These are phyloP conservation scores for Blyttiomyces sp. DNA, from an alignment of 371 early-diverging fungal species.

Conservation along the genomic window DNA sequence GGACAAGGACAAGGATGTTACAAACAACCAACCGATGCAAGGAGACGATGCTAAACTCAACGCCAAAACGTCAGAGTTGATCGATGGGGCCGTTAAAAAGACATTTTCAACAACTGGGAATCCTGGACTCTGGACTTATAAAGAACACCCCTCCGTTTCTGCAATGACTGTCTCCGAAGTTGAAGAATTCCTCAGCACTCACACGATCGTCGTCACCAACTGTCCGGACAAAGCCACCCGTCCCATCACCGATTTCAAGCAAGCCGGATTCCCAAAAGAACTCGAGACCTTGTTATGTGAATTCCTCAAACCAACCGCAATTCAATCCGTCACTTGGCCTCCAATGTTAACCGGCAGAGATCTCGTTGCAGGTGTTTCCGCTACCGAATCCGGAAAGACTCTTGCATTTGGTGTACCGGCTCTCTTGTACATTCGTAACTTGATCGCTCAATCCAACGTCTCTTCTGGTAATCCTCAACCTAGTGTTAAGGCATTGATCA, in stretches of 20 bases:
- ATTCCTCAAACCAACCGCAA: conserved; percentile 95
- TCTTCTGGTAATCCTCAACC: conserved; percentile 19
- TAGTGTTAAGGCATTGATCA: conserved; percentile 70
- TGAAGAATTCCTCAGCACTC: too few species aligned
- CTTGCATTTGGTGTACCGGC: conserved; percentile 90
- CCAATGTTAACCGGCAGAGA: conserved; percentile 55
- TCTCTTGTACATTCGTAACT: conserved; percentile 46
- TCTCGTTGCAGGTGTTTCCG: conserved; percentile 67
- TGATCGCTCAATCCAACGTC: conserved; percentile 2
- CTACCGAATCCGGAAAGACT: conserved; percentile 82
- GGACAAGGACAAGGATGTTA: too few species aligned
- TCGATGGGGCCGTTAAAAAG: too few species aligned
- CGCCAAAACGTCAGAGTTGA: too few species aligned
- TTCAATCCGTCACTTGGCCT: conserved; percentile 71
- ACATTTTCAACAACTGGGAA: too few species aligned
- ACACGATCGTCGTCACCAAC: too few species aligned
- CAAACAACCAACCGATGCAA: too few species aligned
- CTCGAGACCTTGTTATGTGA: conserved; percentile 46
- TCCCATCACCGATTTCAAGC: conserved; percentile 63
- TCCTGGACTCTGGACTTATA: too few species aligned
- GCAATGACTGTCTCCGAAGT: too few species aligned
- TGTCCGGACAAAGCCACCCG: too few species aligned
- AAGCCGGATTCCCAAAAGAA: conserved; percentile 63
- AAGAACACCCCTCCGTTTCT: too few species aligned
- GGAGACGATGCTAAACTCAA: too few species aligned